Evolutionary conservation across 108 stramenopile genomes (phyloP).

Genomic region (Chaetoceros muelleri): DNA sequence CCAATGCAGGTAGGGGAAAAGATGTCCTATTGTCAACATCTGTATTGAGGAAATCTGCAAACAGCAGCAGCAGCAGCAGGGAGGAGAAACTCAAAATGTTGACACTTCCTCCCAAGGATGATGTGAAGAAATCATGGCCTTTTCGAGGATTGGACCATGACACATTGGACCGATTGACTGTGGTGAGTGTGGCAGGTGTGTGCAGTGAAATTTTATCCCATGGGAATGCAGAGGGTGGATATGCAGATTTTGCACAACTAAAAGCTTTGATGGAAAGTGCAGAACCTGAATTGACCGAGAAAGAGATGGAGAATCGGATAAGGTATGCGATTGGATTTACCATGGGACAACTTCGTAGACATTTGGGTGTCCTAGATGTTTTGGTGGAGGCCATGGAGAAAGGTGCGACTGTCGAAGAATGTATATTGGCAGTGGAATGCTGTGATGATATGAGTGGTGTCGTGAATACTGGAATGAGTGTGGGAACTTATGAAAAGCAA

Average conservation of each 20-base stretch:
- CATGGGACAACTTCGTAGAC: conserved; percentile 58
- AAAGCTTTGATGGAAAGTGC: conserved; percentile 9
- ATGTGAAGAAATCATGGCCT: conserved; percentile 67
- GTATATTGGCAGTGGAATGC: conserved; percentile 57
- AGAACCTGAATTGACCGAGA: conserved; percentile 41
- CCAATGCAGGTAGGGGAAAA: conserved; percentile 49
- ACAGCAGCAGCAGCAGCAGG: no score
- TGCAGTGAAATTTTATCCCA: conserved; percentile 75
- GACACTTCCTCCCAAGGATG: conserved; percentile 34
- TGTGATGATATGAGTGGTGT: conserved; percentile 54
- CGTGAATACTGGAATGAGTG: conserved; percentile 28
- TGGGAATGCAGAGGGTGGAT: conserved; percentile 40
- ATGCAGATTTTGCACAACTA: conserved; percentile 19
- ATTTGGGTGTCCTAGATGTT: conserved; percentile 72
- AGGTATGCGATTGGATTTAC: conserved; percentile 67
- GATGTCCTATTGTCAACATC: conserved; percentile 31
- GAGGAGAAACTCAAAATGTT: conserved; percentile 36
- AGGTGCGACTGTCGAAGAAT: conserved; percentile 57
- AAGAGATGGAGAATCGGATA: conserved; percentile 65
- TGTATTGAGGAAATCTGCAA: conserved; percentile 52
- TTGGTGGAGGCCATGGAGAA: conserved; percentile 65
- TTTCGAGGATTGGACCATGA: conserved; percentile 69
- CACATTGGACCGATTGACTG: conserved; percentile 60
- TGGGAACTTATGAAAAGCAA: conserved; percentile 46
- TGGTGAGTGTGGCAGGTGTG: conserved; percentile 70